Percentiles rank a stretch among this genome's conserved stretches.
phyloP scores from a whole-genome alignment of 306 rosid species.

The Fragaria nilgerrensis region DNA sequence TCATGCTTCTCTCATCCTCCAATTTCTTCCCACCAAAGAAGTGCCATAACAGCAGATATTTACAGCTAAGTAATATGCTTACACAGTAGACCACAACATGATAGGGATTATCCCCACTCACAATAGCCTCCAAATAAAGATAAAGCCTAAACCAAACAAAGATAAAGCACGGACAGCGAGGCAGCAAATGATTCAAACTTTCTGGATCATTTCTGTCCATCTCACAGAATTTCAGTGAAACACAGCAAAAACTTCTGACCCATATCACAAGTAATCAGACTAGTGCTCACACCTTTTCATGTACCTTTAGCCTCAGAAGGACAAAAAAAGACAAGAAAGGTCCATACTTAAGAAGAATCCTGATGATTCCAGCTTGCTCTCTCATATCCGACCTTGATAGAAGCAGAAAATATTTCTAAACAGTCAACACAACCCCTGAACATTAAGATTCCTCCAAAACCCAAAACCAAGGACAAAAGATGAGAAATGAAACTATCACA shows the following conservation, averaged over 20 bases:
- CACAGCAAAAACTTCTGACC: neutral
- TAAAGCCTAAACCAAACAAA: neutral
- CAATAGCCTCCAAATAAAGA: neutral
- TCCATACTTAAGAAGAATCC: neutral
- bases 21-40: neutral
- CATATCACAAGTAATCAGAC: neutral
- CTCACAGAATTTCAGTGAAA: neutral
- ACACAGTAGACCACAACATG: neutral
- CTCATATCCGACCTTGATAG: neutral
- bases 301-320: neutral
- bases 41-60: neutral
- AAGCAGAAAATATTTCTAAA: neutral
- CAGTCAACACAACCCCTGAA: neutral
- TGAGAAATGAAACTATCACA: neutral
- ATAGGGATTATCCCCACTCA: neutral
- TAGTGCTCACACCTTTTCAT: neutral
- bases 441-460: neutral
- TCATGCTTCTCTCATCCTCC: neutral
- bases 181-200: neutral
- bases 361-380: neutral
- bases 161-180: neutral
- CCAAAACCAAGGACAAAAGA: neutral
- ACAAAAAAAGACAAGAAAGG: neutral
- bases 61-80: neutral
- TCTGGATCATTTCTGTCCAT: neutral